These are phyloP conservation scores for Apostasia ramifera DNA, from an alignment of 106 monocot species.

Conservation along the genomic window DNA sequence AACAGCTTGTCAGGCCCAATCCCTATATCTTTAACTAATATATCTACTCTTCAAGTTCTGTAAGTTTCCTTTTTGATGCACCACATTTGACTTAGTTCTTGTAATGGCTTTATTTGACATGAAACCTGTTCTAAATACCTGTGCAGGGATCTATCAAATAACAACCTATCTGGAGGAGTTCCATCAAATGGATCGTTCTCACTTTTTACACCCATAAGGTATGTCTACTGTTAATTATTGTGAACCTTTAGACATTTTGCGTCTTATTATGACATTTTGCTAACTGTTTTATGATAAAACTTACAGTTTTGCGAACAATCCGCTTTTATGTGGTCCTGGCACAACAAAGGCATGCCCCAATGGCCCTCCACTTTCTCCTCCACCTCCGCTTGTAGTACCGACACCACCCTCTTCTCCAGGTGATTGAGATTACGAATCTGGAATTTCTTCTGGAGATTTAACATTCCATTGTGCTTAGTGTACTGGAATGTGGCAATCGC, in stretches of 20 bases:
- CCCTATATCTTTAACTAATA: constrained; percentile 44
- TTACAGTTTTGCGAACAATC: constrained; percentile 47
- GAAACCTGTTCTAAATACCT: constrained; percentile 4
- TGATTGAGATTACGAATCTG: background rate
- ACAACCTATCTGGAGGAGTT: constrained; percentile 45
- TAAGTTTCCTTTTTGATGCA: constrained; percentile 25
- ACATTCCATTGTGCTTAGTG: no score
- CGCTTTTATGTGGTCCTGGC: constrained; percentile 27
- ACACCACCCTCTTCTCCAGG: constrained; percentile 30
- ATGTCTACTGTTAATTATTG: background rate
- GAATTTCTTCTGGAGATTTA: no score
- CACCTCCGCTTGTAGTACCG: constrained; percentile 31
- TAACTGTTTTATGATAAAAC: constrained; percentile 3
- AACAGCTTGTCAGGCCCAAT: constrained; percentile 49
- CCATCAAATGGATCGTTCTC: constrained; percentile 63
- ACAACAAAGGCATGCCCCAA: constrained; percentile 35
- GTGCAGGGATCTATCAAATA: constrained; percentile 61
- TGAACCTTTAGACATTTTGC: background rate
- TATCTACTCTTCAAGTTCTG: constrained; percentile 55
- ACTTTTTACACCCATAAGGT: constrained; percentile 71
- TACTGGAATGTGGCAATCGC: no score
- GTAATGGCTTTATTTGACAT: background rate
- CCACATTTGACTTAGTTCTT: no score
- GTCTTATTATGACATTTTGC: background rate
- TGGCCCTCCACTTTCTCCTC: constrained; percentile 45